Evolutionary conservation across 352 stramenopile species (phyloP).

Genomic region (Phytophthora tentaculata): DNA sequence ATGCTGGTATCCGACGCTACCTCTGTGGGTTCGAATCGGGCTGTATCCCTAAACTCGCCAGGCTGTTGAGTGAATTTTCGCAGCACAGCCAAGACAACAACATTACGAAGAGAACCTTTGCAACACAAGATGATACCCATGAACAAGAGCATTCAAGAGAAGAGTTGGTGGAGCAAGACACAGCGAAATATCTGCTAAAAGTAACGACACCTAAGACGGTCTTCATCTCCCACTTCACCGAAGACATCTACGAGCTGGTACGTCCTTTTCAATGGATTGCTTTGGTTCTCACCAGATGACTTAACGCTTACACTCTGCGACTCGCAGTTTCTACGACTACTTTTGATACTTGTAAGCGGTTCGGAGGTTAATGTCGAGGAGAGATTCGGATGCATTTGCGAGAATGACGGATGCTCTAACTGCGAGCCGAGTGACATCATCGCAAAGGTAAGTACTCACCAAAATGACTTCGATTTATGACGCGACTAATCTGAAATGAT

Average conservation of each 20-base stretch:
- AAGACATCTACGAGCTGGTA: slow-evolving; percentile 47
- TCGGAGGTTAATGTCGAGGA: slow-evolving; percentile 19
- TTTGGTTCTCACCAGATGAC: no score
- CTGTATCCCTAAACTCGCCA: slow-evolving; percentile 27
- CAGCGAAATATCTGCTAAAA: slow-evolving; percentile 18
- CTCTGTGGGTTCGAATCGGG: slow-evolving; percentile 22
- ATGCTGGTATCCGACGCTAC: slow-evolving; percentile 22
- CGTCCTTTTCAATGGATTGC: no score
- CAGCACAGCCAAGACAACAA: slow-evolving; percentile 3
- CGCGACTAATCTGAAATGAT: no score
- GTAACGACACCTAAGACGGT: slow-evolving; percentile 22
- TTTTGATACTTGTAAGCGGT: slow-evolving; percentile 17
- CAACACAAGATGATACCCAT: background rate
- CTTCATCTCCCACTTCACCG: slow-evolving; percentile 40
- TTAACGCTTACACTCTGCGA: slow-evolving; percentile 7
- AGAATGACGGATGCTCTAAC: slow-evolving; percentile 18
- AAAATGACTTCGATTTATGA: no score
- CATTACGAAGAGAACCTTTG: background rate
- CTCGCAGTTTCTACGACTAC: slow-evolving; percentile 24
- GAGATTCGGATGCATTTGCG: slow-evolving; percentile 28
- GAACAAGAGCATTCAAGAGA: no score
- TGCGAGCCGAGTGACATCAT: slow-evolving; percentile 30
- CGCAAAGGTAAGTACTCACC: slow-evolving; percentile 27
- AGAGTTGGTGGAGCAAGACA: background rate
- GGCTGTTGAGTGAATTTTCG: slow-evolving; percentile 21